These are phyloP conservation scores for Dryas integrifolia DNA, from an alignment of 331 rosid species.

Conservation along the genomic window DNA sequence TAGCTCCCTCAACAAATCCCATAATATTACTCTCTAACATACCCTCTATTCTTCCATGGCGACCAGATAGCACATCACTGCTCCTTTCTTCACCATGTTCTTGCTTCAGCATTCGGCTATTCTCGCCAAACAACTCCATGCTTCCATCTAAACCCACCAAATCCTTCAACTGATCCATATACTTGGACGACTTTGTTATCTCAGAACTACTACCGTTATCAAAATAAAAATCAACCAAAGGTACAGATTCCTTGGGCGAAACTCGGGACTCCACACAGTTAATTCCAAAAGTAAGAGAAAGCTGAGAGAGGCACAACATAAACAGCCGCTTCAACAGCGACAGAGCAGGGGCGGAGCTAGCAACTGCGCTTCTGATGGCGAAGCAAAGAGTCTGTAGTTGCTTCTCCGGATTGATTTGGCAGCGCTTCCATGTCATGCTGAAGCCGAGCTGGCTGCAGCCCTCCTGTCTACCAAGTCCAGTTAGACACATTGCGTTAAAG, in stretches of 20 bases:
- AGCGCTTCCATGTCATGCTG: conserved; percentile 62
- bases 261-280: conserved; percentile 18
- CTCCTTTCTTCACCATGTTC: conserved; percentile 16
- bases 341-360: conserved; percentile 33
- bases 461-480: conserved; percentile 63
- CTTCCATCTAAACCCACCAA: conserved; percentile 42
- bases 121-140: not conserved
- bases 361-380: conserved; percentile 66
- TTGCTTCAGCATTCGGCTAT: not conserved
- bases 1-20: conserved; percentile 29
- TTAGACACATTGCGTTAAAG: conserved; percentile 1
- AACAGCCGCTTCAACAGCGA: conserved; percentile 32
- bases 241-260: conserved; percentile 34
- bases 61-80: conserved; percentile 3
- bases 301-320: conserved; percentile 36
- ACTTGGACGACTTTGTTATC: conserved; percentile 41
- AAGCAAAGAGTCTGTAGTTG: conserved; percentile 50
- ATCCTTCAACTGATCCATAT: conserved; percentile 60
- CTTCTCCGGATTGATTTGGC: conserved; percentile 63
- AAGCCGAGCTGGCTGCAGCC: conserved; percentile 30
- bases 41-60: conserved; percentile 26
- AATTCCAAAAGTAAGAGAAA: conserved; percentile 39
- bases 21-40: conserved; percentile 33
- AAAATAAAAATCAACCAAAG: conserved; percentile 53
- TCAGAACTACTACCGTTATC: conserved; percentile 13